These are phyloP conservation scores for Tetrapisispora iriomotensis DNA, from an alignment of 805 yeast species.

Conservation along the genomic window DNA sequence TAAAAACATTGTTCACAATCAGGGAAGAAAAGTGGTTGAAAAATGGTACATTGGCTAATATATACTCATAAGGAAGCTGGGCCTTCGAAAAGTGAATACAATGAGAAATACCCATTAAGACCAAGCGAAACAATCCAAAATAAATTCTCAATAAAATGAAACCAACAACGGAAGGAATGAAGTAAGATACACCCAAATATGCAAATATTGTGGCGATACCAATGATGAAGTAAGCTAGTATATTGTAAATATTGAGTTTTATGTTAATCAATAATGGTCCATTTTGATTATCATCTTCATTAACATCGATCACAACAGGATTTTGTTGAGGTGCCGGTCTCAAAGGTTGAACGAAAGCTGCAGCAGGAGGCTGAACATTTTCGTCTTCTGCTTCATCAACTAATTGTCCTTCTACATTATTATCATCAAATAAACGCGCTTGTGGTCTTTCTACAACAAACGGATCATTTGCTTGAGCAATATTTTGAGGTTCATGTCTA, in stretches of 20 bases:
- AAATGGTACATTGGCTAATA: constrained; percentile 5
- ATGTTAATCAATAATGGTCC: constrained; percentile 22
- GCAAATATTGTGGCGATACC: constrained; percentile 25
- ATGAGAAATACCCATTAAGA: constrained; percentile 10
- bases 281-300: constrained; percentile 13
- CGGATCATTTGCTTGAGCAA: background rate
- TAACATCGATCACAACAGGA: constrained; percentile 3
- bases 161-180: constrained; percentile 42
- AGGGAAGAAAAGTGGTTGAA: constrained; percentile 6
- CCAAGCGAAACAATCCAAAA: constrained; percentile 9
- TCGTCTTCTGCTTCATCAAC: constrained; percentile 7
- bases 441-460: constrained; percentile 2
- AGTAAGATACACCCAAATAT: constrained; percentile 35
- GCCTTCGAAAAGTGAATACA: constrained; percentile 5
- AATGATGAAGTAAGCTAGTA: constrained; percentile 20
- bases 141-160: constrained; percentile 14
- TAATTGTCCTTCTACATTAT: constrained; percentile 1
- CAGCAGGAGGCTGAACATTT: constrained; percentile 8
- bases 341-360: constrained; percentile 4
- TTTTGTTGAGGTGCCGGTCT: constrained; percentile 2
- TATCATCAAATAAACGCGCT: no score
- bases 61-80: constrained; percentile 1
- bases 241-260: constrained; percentile 14
- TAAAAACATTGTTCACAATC: constrained; percentile 9
- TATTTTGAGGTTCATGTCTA: background rate